Evolutionary conservation across 2,329 filamentous ascomycete species (phyloP), one percentile per base, ranked within the genome.

Genomic region (Calonectria naviculata): DNA sequence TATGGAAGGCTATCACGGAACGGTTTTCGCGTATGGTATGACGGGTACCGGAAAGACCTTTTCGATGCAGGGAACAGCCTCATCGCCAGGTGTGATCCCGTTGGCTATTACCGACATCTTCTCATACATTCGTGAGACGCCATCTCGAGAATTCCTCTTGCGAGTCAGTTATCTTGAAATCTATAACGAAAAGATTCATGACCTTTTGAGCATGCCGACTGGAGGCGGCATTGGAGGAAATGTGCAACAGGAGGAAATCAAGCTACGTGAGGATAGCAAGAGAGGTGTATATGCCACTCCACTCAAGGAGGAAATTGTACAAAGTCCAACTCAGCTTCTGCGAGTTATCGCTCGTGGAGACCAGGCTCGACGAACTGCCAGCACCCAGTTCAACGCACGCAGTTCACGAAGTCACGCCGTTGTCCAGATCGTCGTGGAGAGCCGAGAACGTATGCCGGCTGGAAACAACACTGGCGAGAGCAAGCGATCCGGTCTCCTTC

Each of bases 1-100:
- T 61, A 99, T 99, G 97, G 97, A 99, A 86, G 97, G 97, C 47
- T 99, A 98, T 82, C 96, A 98, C 80, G 97, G 96, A 70, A 99
- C 97, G 1, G 97, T 99, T 28, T 98, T 99, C 82, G 96, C 96
- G 21, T 99, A 99, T 82, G 97, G 97, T 80, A 98, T 98, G 95
- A 99, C 97, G 5, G 97, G 97, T 73, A 98, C 97, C 0, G 97
- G 97, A 76, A 99, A 99, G 86, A 99, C 97, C 0, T 99, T 98
- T 82, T 98, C 96, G 44, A 99, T 99, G 97, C 97, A 99, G 86
- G 97, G 97, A 77, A 99, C 97, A 13, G 95, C 95, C 54, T 94
- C 94, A 3, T 97, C 95, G 44, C 97, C 97, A 1, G 97, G 97
- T 85, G 97, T 99, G 31, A 99, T 99, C 67, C 97, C 97, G 8